Conservation (phyloP, 768 basidiomycete genomes). For the Polyporus arcularius region DNA sequence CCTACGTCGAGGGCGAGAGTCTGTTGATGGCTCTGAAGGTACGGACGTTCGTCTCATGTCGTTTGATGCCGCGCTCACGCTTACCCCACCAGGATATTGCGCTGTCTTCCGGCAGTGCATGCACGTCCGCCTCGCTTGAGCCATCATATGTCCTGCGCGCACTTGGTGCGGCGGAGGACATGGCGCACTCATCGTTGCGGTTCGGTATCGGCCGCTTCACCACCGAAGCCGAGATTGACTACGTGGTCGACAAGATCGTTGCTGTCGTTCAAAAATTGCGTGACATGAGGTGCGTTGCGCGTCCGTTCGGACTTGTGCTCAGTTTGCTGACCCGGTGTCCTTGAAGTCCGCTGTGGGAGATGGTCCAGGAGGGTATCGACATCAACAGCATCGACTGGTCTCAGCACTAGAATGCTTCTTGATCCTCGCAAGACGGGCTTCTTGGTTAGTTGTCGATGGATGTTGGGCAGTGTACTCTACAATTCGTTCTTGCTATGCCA, state of each 20-base stretch:
- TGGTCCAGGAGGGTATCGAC: constrained; percentile 99
- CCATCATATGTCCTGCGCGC: constrained; percentile 98
- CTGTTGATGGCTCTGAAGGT: constrained; percentile 98
- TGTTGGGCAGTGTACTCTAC: not conserved
- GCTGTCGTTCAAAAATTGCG: constrained; percentile 83
- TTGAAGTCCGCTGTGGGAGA: constrained; percentile 92
- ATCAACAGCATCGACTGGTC: constrained; percentile 95
- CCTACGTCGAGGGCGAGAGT: constrained; percentile 97
- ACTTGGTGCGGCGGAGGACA: constrained; percentile 95
- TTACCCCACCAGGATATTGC: constrained; percentile 77
- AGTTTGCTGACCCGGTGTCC: not conserved
- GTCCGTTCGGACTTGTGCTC: not conserved
- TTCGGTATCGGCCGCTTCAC: constrained; percentile 99
- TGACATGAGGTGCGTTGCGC: constrained; percentile 80
- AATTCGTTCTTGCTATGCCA: not conserved
- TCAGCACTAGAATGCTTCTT: constrained; percentile 45
- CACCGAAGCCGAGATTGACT: constrained; percentile 95
- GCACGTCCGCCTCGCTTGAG: constrained; percentile 97
- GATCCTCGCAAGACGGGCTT: not conserved
- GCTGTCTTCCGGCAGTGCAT: constrained; percentile 96
- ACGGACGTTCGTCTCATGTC: constrained; percentile 15
- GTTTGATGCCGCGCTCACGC: not conserved
- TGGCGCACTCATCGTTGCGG: constrained; percentile 97
- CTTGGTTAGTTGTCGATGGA: not conserved
- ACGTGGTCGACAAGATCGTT: constrained; percentile 86